Base-by-base conservation (phyloP, 495 filamentous ascomycete species). In the Penicillium nucicola region DNA sequence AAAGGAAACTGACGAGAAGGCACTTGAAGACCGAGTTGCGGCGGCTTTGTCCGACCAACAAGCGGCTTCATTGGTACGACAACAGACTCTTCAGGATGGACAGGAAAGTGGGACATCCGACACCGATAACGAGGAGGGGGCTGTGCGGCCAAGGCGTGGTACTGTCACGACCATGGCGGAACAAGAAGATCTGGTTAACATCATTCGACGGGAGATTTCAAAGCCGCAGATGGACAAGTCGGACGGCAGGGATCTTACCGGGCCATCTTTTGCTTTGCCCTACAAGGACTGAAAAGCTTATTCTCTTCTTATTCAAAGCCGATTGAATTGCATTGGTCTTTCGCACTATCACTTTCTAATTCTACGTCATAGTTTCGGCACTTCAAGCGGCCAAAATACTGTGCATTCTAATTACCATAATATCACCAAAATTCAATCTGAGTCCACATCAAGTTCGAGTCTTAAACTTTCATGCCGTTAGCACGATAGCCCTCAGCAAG, bases 1-100 rank as follows among this genome's bases (percentile, higher is more conserved):
- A 6, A 52, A 66, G 42, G 71, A 74, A 37, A 34, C 10, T 1
- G 61, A 69, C 14, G 62, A 62, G 28, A 56, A 45, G 36, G 48
- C 53, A 7, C 59, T 54, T 30, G 46, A 60, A 31, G 51, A 60
- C 22, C 58, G 61, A 14, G 18, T 77, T 8, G 48, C 57, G 10
- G 58, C 59, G 1, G 66, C 69, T 0, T 34, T 73, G 7, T 45
- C 17, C 1, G 51, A 53, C 18, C 45, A 41, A 32, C 30, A 50
- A 20, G 35, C 30, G 22, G 19, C 11, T 20, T 43, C 38, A 7
- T 15, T 39, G 7, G 20, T 10, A 0, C 32, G 32, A n/a, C 37
- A 32, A 19, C 42, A 50, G 30, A 30, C 38, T 1, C 12, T n/a
- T 14, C 46, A 15, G 3, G 43, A 42, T 32, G 15, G 1, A 8